Percentiles rank a stretch among this genome's conserved stretches.
Evolutionary conservation across 768 basidiomycete genomes (phyloP).

Genomic region (Hebeloma cylindrosporum): DNA sequence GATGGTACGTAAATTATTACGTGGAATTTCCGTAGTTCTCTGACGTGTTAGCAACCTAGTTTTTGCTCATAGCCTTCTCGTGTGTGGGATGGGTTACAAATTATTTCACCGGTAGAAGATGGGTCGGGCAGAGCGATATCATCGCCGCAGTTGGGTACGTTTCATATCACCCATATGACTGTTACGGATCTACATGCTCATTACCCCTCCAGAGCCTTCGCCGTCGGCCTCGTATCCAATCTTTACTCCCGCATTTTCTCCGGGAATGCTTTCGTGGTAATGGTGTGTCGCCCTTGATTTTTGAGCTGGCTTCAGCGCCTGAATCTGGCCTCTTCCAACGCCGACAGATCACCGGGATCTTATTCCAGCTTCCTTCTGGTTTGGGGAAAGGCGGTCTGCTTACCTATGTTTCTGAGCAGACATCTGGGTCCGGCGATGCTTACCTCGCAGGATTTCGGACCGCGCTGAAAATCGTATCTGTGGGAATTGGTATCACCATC

Average conservation of each 20-base stretch:
- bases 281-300: slow-evolving; percentile 44
- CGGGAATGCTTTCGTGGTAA: slow-evolving; percentile 79
- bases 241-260: slow-evolving; percentile 72
- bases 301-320: not conserved
- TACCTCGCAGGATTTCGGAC: slow-evolving; percentile 74
- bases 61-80: slow-evolving; percentile 58
- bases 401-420: slow-evolving; percentile 59
- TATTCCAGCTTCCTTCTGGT: slow-evolving; percentile 85
- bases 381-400: slow-evolving; percentile 79
- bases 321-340: slow-evolving; percentile 7
- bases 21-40: not conserved
- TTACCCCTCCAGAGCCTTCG: slow-evolving; percentile 56
- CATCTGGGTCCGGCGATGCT: slow-evolving; percentile 49
- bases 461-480: slow-evolving; percentile 73
- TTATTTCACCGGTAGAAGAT: slow-evolving; percentile 62
- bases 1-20: slow-evolving; percentile 34
- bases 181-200: slow-evolving; percentile 8
- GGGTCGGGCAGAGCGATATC: slow-evolving; percentile 71
- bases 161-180: not conserved
- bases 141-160: slow-evolving; percentile 70
- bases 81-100: slow-evolving; percentile 79
- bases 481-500: slow-evolving; percentile 78
- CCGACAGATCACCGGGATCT: slow-evolving; percentile 64
- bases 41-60: slow-evolving; percentile 20
- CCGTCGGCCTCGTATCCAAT: slow-evolving; percentile 79